Conservation (phyloP, 805 yeast species). For the Kuraishia borneana region DNA sequence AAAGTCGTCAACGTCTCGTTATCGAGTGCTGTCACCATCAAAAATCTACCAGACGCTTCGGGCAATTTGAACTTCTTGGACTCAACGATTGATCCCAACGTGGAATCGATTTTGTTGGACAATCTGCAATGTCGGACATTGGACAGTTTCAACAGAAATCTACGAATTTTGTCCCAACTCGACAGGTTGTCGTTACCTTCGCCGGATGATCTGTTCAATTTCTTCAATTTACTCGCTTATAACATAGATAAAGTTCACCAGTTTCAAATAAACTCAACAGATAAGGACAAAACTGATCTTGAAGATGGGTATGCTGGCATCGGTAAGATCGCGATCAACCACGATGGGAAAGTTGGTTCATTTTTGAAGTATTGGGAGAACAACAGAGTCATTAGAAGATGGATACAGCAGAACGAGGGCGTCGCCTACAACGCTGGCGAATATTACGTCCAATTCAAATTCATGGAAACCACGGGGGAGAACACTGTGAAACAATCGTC, state of each 20-base stretch:
- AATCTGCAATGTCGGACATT: slow-evolving; percentile 17
- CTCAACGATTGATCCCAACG: slow-evolving; percentile 8
- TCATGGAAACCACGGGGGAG: neutral
- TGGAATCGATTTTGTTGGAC: slow-evolving; percentile 13
- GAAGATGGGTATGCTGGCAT: slow-evolving; percentile 13
- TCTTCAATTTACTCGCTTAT: slow-evolving; percentile 16
- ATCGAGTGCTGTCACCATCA: slow-evolving; percentile 18
- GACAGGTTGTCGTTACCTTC: slow-evolving; percentile 17
- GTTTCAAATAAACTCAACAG: neutral
- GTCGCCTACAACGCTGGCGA: too few species aligned
- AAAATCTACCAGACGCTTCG: slow-evolving; percentile 7
- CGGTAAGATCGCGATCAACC: slow-evolving; percentile 16
- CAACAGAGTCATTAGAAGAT: slow-evolving; percentile 13
- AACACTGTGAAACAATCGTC: too few species aligned
- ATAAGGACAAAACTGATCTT: slow-evolving; percentile 5
- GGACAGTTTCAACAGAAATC: slow-evolving; percentile 20
- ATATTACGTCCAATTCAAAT: too few species aligned
- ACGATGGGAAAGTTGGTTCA: slow-evolving; percentile 18
- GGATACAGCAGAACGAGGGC: too few species aligned
- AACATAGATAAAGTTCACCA: slow-evolving; percentile 8
- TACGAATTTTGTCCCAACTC: slow-evolving; percentile 18
- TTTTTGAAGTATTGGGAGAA: slow-evolving; percentile 21
- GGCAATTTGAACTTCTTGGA: slow-evolving; percentile 2
- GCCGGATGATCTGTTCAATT: slow-evolving; percentile 20
- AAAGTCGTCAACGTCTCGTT: slow-evolving; percentile 16